Evolutionary conservation across 2,329 filamentous ascomycete genomes (phyloP).

Genomic region (Myriosclerotinia scirpicola): DNA sequence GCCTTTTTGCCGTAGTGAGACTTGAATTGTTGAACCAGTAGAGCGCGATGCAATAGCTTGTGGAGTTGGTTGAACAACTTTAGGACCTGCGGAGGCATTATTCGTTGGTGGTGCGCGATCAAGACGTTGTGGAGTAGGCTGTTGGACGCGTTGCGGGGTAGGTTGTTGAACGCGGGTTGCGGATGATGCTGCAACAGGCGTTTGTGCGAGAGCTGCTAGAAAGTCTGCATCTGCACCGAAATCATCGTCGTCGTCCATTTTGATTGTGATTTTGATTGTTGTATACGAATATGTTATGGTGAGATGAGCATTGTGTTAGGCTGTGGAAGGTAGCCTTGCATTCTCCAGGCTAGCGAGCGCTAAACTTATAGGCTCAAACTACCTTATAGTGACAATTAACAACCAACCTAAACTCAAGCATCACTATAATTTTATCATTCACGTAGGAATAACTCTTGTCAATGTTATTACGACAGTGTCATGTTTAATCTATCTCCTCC

Average conservation of each 20-base stretch:
- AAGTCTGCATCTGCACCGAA: slow-evolving; percentile 59
- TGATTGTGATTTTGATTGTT: not conserved
- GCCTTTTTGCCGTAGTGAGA: slow-evolving; percentile 89
- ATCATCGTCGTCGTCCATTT: slow-evolving; percentile 52
- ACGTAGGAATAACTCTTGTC: not conserved
- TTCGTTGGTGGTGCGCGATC: slow-evolving; percentile 49
- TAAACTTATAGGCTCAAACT: not conserved
- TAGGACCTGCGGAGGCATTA: slow-evolving; percentile 44
- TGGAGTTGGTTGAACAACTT: slow-evolving; percentile 82
- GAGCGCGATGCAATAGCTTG: slow-evolving; percentile 71
- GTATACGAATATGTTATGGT: not conserved
- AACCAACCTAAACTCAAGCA: not conserved
- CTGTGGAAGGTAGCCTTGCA: not conserved
- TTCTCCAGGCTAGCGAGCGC: slow-evolving; percentile 7
- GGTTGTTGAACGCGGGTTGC: slow-evolving; percentile 41
- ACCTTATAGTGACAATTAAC: not conserved
- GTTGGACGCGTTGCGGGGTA: slow-evolving; percentile 43
- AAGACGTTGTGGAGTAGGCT: slow-evolving; percentile 56
- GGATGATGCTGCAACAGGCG: slow-evolving; percentile 38
- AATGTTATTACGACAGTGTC: not conserved
- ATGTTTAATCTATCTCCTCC: not conserved
- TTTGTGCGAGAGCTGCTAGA: slow-evolving; percentile 55
- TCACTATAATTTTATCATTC: not conserved
- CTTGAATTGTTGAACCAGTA: slow-evolving; percentile 75
- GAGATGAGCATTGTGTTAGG: not conserved